phyloP scores from a whole-genome alignment of 176 grass and related monocot genomes.

The Musa troglodytarum region DNA sequence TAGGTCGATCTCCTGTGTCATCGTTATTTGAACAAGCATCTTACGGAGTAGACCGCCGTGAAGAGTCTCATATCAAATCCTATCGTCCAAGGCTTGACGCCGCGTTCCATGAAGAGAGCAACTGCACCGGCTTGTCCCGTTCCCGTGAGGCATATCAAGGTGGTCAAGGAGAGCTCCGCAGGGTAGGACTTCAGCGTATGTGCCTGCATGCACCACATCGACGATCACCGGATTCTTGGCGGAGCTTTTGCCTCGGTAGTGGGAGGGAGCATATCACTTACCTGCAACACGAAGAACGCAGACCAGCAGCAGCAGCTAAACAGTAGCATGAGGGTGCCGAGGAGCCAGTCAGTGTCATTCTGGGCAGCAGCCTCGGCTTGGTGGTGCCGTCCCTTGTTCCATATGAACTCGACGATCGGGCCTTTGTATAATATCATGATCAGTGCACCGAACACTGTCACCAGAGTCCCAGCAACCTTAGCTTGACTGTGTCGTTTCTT shows the following conservation, averaged over 20 bases:
- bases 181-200: constrained; percentile 67
- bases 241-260: background rate
- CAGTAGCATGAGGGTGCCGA: constrained; percentile 59
- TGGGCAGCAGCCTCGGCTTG: background rate
- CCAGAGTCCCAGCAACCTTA: constrained; percentile 55
- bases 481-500: constrained; percentile 63
- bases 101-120: constrained; percentile 52
- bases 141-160: constrained; percentile 69
- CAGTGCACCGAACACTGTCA: constrained; percentile 61
- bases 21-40: background rate
- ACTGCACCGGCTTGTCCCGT: constrained; percentile 40
- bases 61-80: constrained; percentile 80
- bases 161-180: constrained; percentile 50
- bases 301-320: constrained; percentile 57
- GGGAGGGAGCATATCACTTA: constrained; percentile 4
- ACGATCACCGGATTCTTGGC: background rate
- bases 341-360: constrained; percentile 33
- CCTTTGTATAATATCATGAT: constrained; percentile 92
- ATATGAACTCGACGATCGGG: constrained; percentile 57
- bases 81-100: constrained; percentile 50
- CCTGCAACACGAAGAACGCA: constrained; percentile 85
- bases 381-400: constrained; percentile 44
- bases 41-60: constrained; percentile 71
- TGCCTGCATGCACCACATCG: constrained; percentile 17
- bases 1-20: too few species aligned